A percentile compares a stretch with the other conserved stretches of the same genome.
phyloP scores from a whole-genome alignment of 352 stramenopile genomes.

The Phytophthora sp. region DNA sequence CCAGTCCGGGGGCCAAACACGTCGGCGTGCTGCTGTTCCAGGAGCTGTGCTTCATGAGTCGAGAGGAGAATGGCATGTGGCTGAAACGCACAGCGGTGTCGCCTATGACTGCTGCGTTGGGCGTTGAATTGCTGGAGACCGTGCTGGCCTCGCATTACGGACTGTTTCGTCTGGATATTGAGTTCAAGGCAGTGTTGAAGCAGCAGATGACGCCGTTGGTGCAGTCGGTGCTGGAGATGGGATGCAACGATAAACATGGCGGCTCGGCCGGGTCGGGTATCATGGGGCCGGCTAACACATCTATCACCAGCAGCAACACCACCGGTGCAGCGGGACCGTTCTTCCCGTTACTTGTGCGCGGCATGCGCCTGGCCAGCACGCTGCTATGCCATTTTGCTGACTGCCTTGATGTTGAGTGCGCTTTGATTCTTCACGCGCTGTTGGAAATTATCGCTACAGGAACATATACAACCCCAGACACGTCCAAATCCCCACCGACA shows the following conservation, averaged over 20 bases:
- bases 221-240: slow-evolving; percentile 73
- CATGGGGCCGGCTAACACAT: slow-evolving; percentile 33
- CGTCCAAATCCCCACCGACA: slow-evolving; percentile 56
- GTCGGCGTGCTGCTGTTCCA: slow-evolving; percentile 88
- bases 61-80: slow-evolving; percentile 84
- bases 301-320: slow-evolving; percentile 42
- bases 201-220: slow-evolving; percentile 81
- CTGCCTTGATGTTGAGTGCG: slow-evolving; percentile 64
- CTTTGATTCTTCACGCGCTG: slow-evolving; percentile 62
- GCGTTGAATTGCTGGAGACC: slow-evolving; percentile 82
- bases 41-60: slow-evolving; percentile 87
- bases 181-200: slow-evolving; percentile 83
- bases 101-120: slow-evolving; percentile 76
- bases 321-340: slow-evolving; percentile 44
- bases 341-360: slow-evolving; percentile 83
- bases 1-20: slow-evolving; percentile 71
- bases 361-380: slow-evolving; percentile 82
- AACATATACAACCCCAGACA: slow-evolving; percentile 59
- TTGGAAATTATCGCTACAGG: slow-evolving; percentile 85
- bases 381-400: slow-evolving; percentile 83
- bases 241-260: slow-evolving; percentile 55
- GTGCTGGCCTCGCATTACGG: slow-evolving; percentile 65
- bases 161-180: slow-evolving; percentile 73
- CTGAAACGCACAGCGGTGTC: slow-evolving; percentile 83
- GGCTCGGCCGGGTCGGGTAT: slow-evolving; percentile 40